A percentile compares a stretch with the other conserved stretches of the same genome.
Evolutionary conservation across 2,329 filamentous ascomycete species (phyloP).

Genomic region (Hymenoscyphus fraxineus): DNA sequence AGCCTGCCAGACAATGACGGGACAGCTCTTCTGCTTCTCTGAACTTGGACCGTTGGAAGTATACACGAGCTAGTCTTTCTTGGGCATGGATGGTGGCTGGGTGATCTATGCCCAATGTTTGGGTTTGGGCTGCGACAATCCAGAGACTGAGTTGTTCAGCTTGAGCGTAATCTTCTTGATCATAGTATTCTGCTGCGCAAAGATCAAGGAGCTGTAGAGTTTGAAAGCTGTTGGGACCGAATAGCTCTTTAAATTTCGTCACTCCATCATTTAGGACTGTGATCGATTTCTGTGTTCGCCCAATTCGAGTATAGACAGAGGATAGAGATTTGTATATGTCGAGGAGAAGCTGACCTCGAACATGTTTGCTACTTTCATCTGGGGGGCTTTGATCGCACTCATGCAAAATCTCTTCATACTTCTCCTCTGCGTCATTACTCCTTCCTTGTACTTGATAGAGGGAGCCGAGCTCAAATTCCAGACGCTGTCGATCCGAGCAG

Average conservation of each 20-base stretch:
- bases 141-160: neutral
- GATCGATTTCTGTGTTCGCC: neutral
- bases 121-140: slow-evolving; percentile 2
- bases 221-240: slow-evolving; percentile 1
- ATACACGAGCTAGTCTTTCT: slow-evolving; percentile 1
- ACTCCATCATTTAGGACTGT: neutral
- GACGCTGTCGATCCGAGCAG: neutral
- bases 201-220: slow-evolving; percentile 2
- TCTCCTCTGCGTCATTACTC: neutral
- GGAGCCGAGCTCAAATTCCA: neutral
- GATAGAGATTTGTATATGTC: neutral
- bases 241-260: neutral
- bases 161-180: slow-evolving; percentile 4
- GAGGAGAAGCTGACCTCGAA: neutral
- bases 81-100: neutral
- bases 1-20: neutral
- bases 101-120: neutral
- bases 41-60: neutral
- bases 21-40: neutral
- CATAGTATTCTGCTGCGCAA: slow-evolving; percentile 2
- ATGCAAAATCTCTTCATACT: neutral
- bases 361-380: neutral
- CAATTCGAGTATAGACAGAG: neutral
- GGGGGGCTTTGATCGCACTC: neutral
- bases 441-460: neutral